Percentiles rank a stretch among this genome's conserved stretches.
Evolutionary conservation across 2,329 filamentous ascomycete genomes (phyloP).

Genomic region (Polychaeton citri): DNA sequence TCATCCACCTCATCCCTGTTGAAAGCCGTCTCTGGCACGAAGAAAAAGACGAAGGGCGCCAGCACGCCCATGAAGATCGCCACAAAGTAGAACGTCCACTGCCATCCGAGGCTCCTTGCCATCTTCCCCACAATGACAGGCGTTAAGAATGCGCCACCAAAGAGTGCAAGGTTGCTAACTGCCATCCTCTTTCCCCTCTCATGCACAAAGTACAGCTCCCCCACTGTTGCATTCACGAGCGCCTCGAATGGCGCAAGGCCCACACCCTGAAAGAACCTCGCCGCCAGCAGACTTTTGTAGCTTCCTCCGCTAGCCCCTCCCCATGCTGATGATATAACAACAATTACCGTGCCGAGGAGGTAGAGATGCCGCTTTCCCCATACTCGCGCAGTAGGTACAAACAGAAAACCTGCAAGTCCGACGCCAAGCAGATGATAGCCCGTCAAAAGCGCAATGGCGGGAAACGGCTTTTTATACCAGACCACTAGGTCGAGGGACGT

Average conservation of each 20-base stretch:
- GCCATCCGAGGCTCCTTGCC: constrained; percentile 61
- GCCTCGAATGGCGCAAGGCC: too few relatives aligned
- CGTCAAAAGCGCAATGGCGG: constrained; percentile 67
- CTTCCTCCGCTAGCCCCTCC: too few relatives aligned
- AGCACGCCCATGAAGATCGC: constrained; percentile 66
- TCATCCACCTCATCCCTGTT: constrained; percentile 48
- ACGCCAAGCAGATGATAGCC: too few relatives aligned
- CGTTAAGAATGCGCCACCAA: constrained; percentile 61
- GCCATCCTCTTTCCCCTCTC: constrained; percentile 77
- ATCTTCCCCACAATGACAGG: constrained; percentile 88
- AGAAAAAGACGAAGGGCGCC: constrained; percentile 59
- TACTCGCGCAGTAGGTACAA: too few relatives aligned
- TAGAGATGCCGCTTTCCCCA: too few relatives aligned
- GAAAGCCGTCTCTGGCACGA: constrained; percentile 78
- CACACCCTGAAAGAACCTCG: too few relatives aligned
- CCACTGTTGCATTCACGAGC: constrained; percentile 76
- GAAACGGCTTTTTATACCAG: constrained; percentile 53
- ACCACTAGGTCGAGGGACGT: constrained; percentile 69
- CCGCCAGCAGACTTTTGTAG: too few relatives aligned
- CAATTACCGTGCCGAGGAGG: too few relatives aligned
- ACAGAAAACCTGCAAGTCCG: too few relatives aligned
- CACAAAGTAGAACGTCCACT: constrained; percentile 80
- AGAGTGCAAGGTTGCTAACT: constrained; percentile 56
- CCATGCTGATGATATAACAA: too few relatives aligned
- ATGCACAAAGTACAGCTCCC: constrained; percentile 84